Evolutionary conservation across 2,329 filamentous ascomycete species (phyloP).

Genomic region (Colletotrichum coccodes): DNA sequence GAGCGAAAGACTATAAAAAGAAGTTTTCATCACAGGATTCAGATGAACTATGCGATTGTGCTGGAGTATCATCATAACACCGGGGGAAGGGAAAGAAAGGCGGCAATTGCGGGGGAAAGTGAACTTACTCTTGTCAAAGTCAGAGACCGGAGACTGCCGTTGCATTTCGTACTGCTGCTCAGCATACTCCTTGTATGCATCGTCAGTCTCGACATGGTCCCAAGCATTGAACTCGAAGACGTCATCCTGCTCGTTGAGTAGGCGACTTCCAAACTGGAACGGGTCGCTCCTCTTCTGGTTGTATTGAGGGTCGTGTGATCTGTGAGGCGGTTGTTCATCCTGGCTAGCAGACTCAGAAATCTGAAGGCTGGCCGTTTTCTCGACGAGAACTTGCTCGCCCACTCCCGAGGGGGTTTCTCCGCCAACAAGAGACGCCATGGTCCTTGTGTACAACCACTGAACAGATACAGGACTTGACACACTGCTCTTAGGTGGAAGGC

Average conservation of each 20-base stretch:
- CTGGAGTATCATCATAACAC: constrained; percentile 42
- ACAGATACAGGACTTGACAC: background rate
- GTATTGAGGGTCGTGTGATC: constrained; percentile 75
- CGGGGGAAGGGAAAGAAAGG: constrained; percentile 27
- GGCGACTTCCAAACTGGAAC: constrained; percentile 94
- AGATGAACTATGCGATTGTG: constrained; percentile 68
- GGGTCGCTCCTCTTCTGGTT: constrained; percentile 91
- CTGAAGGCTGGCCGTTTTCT: constrained; percentile 38
- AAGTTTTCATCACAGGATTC: constrained; percentile 65
- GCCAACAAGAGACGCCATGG: constrained; percentile 23
- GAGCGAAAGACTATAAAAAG: constrained; percentile 75
- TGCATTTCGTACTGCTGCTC: constrained; percentile 87
- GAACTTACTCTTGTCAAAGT: constrained; percentile 85
- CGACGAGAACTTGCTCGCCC: constrained; percentile 35
- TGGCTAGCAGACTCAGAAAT: constrained; percentile 26
- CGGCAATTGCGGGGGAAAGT: background rate
- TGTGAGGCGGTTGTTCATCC: constrained; percentile 62
- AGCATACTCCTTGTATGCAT: constrained; percentile 86
- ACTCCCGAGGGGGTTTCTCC: constrained; percentile 5
- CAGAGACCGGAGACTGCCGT: constrained; percentile 85
- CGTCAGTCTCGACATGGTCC: constrained; percentile 97
- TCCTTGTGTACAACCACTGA: background rate
- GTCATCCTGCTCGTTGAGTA: constrained; percentile 84
- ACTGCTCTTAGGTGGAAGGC: background rate
- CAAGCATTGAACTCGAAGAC: constrained; percentile 98